These are phyloP conservation scores for Fomitopsis betulina DNA, from an alignment of 1,284 basidiomycete species.

Conservation along the genomic window DNA sequence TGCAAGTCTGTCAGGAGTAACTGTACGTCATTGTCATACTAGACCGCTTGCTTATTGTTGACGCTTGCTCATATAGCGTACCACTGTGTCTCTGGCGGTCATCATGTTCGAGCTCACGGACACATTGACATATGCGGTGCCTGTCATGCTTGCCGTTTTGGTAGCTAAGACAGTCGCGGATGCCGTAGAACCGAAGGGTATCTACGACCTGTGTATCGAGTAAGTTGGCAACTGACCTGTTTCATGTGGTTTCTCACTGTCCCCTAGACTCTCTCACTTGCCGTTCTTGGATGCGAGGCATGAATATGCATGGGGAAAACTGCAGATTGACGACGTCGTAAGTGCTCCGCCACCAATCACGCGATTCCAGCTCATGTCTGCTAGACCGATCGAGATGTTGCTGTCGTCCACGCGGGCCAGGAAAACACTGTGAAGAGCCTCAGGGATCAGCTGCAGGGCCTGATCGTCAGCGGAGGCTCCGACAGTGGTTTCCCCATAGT, in stretches of 20 bases:
- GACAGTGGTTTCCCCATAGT: slow-evolving; percentile 91
- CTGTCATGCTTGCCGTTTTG: slow-evolving; percentile 88
- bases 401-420: slow-evolving; percentile 62
- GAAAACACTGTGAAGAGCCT: slow-evolving; percentile 72
- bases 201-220: slow-evolving; percentile 95
- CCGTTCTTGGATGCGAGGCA: slow-evolving; percentile 91
- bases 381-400: slow-evolving; percentile 61
- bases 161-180: slow-evolving; percentile 94
- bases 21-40: slow-evolving; percentile 38
- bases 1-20: slow-evolving; percentile 84
- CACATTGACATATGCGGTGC: slow-evolving; percentile 91
- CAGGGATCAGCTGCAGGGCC: slow-evolving; percentile 57
- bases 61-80: slow-evolving; percentile 43
- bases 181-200: slow-evolving; percentile 89
- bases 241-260: neutral
- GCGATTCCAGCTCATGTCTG: neutral
- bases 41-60: neutral
- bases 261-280: slow-evolving; percentile 58
- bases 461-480: slow-evolving; percentile 59
- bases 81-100: slow-evolving; percentile 90
- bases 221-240: slow-evolving; percentile 31
- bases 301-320: slow-evolving; percentile 81
- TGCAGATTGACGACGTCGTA: slow-evolving; percentile 75
- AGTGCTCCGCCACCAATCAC: slow-evolving; percentile 24
- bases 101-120: slow-evolving; percentile 98